Conservation (phyloP, 1,139 yeast genomes). For the Yamadazyma conglobata region DNA sequence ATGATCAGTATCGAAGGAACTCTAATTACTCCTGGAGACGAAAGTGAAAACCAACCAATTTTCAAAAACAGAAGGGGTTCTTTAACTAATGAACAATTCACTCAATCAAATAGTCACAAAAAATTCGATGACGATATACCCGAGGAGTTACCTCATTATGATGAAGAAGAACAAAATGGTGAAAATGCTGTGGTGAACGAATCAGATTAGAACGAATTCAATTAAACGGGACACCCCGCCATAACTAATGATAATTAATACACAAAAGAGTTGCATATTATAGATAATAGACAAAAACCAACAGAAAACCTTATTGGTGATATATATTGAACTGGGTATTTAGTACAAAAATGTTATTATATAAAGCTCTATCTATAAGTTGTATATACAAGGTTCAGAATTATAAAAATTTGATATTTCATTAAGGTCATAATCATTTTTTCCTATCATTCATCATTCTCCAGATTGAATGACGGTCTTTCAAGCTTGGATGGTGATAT, state of each 20-base stretch:
- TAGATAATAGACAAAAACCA: too few relatives aligned
- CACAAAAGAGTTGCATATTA: too few relatives aligned
- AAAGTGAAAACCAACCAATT: constrained; percentile 54
- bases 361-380: background rate
- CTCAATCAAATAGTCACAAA: constrained; percentile 25
- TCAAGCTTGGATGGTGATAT: constrained; percentile 36
- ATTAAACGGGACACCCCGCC: too few relatives aligned
- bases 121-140: constrained; percentile 38
- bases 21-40: constrained; percentile 59
- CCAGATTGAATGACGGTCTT: constrained; percentile 65
- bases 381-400: constrained; percentile 1
- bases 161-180: too few relatives aligned
- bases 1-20: constrained; percentile 87
- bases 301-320: too few relatives aligned
- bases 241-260: too few relatives aligned
- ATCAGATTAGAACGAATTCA: too few relatives aligned
- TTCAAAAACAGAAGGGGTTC: constrained; percentile 30
- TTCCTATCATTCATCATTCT: constrained; percentile 69
- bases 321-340: too few relatives aligned
- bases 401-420: too few relatives aligned
- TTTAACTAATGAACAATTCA: constrained; percentile 10
- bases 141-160: constrained; percentile 21
- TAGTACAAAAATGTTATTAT: too few relatives aligned
- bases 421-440: constrained; percentile 16
- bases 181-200: constrained; percentile 28